Percentiles rank a stretch among this genome's conserved stretches.
Evolutionary conservation across 2,329 filamentous ascomycete species (phyloP).

Genomic region (Verticillium isaacii): DNA sequence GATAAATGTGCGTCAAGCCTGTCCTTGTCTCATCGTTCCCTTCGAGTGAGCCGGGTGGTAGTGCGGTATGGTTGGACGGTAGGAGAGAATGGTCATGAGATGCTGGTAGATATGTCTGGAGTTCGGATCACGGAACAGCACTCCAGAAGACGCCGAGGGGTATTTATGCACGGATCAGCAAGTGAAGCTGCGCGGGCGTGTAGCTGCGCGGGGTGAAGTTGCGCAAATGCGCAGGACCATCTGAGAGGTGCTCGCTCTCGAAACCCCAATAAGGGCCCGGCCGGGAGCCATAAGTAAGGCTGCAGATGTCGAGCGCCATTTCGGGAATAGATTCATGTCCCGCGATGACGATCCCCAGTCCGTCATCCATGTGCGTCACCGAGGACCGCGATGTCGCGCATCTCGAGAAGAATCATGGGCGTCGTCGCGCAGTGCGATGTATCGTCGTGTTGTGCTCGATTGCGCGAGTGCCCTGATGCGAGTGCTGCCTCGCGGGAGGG

Average conservation of each 20-base stretch:
- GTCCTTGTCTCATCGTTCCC: neutral
- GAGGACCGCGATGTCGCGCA: neutral
- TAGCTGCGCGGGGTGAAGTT: neutral
- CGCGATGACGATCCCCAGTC: neutral
- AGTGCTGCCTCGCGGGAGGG: neutral
- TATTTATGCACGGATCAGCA: neutral
- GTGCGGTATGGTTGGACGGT: neutral
- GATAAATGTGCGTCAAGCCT: neutral
- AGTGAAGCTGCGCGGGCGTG: neutral
- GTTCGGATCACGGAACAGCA: neutral
- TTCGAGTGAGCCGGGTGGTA: neutral
- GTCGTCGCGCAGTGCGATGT: neutral
- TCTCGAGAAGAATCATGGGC: neutral
- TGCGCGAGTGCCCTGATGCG: neutral
- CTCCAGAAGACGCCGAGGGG: neutral
- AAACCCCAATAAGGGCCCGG: neutral
- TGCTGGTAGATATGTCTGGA: neutral
- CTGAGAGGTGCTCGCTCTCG: neutral
- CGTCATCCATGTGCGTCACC: neutral
- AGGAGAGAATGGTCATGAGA: neutral
- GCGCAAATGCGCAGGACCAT: neutral
- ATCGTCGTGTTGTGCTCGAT: neutral
- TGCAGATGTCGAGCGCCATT: neutral
- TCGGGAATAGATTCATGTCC: neutral
- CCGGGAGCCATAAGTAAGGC: neutral